Conservation (phyloP, 768 basidiomycete genomes). For the Pholiota conissans region DNA sequence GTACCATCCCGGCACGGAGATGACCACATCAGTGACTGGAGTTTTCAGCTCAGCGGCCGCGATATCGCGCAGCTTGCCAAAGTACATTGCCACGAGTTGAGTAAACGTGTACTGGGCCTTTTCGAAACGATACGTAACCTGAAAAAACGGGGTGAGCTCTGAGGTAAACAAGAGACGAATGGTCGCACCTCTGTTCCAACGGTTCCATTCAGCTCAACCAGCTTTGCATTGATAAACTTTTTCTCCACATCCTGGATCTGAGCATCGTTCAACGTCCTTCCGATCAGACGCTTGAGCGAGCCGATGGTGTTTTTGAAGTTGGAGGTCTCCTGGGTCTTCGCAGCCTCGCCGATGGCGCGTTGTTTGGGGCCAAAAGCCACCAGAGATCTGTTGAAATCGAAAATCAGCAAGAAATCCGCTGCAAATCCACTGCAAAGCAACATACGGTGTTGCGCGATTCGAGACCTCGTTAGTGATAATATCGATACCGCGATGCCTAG, state of each 20-base stretch:
- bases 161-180: background rate
- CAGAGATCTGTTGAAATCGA: constrained; percentile 63
- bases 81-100: constrained; percentile 89
- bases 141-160: constrained; percentile 8
- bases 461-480: constrained; percentile 98
- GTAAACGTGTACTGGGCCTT: constrained; percentile 77
- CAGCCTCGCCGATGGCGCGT: constrained; percentile 89
- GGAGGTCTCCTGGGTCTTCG: constrained; percentile 96
- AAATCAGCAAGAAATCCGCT: constrained; percentile 23
- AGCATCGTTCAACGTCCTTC: constrained; percentile 75
- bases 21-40: constrained; percentile 87
- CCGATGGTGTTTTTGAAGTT: constrained; percentile 99
- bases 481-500: constrained; percentile 95
- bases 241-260: constrained; percentile 85
- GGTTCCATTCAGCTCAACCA: constrained; percentile 82
- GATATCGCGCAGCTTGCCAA: constrained; percentile 89
- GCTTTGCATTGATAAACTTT: constrained; percentile 85
- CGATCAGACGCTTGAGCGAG: constrained; percentile 86
- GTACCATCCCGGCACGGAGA: constrained; percentile 97
- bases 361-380: constrained; percentile 93
- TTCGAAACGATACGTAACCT: constrained; percentile 93
- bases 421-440: constrained; percentile 16
- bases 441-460: constrained; percentile 94
- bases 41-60: constrained; percentile 83
- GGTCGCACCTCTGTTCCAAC: constrained; percentile 81